Base-by-base conservation (phyloP, 169 alveolate genomes). In the Cryptosporidium ubiquitum region DNA sequence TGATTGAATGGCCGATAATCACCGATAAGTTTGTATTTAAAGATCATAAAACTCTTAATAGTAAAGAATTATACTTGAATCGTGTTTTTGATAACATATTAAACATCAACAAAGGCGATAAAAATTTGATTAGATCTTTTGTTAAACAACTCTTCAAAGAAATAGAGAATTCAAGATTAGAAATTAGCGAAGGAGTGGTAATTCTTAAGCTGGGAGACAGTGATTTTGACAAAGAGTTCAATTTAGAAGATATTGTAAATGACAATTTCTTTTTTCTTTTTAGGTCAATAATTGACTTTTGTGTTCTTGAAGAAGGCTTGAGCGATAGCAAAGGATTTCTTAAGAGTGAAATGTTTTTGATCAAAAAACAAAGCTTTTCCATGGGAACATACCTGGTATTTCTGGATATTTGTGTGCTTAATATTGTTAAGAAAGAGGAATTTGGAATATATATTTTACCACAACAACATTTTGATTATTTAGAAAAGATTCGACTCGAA, bases 331-430 rank as follows among this genome's bases (percentile, higher is more conserved):
- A 20, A 14, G 66, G 37, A 55, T 55, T 64, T 37, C 71, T 64
- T 7, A 31, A n/a, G 23, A 37, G 33, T n/a, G 71, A 64, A 1
- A 3, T 64, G 26, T 64, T 64, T 29, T 29, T 20, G 18, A 2
- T 37, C 9, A 35, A 18, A 9, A 64, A 37, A 12, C 71, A 37
- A 37, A 64, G n/a, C 52, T 37, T 64, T 29, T 64, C 71, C 18
- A 31, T 37, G 2, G 29, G n/a, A n/a, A 37, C 26, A 5, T 37
- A 35, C 51, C 39, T 64, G 71, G 12, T 33, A n/a, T 64, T 64
- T 14, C 5, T 64, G 71, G 71, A 64, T 14, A 35, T 64, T 26
- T 64, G 52, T n/a, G 51, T 64, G 7, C 23, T 64, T n/a, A 64
- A 64, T 64, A 33, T 64, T 16, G 23, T 31, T 16, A 37, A 35